A percentile compares a stretch with the other conserved stretches of the same genome.
These are phyloP conservation scores for Quercus glauca DNA, from an alignment of 306 rosid genomes.

Conservation along the genomic window DNA sequence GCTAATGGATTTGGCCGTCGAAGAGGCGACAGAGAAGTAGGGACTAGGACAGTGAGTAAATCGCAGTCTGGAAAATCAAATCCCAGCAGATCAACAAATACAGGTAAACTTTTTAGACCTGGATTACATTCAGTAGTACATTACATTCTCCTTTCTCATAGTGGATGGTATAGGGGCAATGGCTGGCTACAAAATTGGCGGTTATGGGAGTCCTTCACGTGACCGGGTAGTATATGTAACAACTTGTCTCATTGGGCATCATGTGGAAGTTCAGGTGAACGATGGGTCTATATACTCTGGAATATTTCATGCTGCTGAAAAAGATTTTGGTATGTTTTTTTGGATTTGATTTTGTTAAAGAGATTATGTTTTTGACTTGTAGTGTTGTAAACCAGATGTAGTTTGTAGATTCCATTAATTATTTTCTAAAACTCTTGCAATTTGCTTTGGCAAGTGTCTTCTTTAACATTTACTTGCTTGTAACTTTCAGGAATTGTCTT, in stretches of 20 bases:
- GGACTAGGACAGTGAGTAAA: constrained; percentile 55
- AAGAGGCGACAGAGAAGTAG: constrained; percentile 74
- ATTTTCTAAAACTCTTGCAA: constrained; percentile 11
- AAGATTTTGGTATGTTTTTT: constrained; percentile 76
- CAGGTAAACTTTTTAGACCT: constrained; percentile 39
- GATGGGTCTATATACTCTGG: constrained; percentile 88
- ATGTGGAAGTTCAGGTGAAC: constrained; percentile 90
- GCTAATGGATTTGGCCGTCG: constrained; percentile 83
- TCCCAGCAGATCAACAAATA: constrained; percentile 46
- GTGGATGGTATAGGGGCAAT: constrained; percentile 33
- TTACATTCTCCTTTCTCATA: constrained; percentile 23
- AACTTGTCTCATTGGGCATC: constrained; percentile 82
- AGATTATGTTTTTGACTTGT: not conserved
- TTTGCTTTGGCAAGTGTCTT: constrained; percentile 1
- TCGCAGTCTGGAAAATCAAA: constrained; percentile 62
- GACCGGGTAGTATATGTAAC: constrained; percentile 74
- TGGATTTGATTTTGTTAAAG: constrained; percentile 17
- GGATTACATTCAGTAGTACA: constrained; percentile 12
- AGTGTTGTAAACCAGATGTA: constrained; percentile 13
- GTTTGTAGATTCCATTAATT: constrained; percentile 16
- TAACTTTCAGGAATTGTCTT: constrained; percentile 63
- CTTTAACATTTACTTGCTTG: constrained; percentile 18
- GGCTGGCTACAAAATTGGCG: constrained; percentile 54
- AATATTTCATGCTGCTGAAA: constrained; percentile 83
- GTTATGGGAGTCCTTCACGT: constrained; percentile 60